phyloP scores from a whole-genome alignment of 805 yeast species.

The Saccharomycopsis sp. region DNA sequence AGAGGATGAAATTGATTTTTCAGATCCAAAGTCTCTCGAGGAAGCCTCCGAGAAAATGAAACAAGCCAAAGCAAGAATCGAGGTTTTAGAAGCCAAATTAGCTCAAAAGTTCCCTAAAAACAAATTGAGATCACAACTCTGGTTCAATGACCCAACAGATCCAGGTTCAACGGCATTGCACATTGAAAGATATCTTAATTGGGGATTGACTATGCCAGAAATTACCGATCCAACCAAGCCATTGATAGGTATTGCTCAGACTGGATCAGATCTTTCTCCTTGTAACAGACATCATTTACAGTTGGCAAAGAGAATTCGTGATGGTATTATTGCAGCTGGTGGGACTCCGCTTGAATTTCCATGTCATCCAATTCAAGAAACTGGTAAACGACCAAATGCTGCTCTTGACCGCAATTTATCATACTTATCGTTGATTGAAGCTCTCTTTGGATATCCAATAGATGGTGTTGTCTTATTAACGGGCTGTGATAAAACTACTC shows the following conservation, averaged over 20 bases:
- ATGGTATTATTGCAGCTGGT: constrained; percentile 24
- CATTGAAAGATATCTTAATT: constrained; percentile 25
- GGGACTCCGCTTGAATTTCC: constrained; percentile 25
- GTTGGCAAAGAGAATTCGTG: constrained; percentile 24
- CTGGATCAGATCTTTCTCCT: constrained; percentile 23
- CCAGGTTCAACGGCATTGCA: constrained; percentile 26
- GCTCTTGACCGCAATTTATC: constrained; percentile 24
- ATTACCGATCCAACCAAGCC: constrained; percentile 19
- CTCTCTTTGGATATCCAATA: constrained; percentile 24
- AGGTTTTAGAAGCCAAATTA: constrained; percentile 12
- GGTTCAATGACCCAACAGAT: constrained; percentile 24
- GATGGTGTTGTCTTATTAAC: constrained; percentile 25
- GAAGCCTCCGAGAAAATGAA: constrained; percentile 17
- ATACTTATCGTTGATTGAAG: constrained; percentile 24
- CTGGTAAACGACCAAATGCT: constrained; percentile 25
- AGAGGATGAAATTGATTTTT: constrained; percentile 14
- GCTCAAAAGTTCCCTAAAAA: constrained; percentile 4
- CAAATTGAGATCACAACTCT: constrained; percentile 22
- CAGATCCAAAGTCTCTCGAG: constrained; percentile 20
- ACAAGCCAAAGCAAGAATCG: constrained; percentile 22
- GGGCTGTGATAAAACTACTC: constrained; percentile 46
- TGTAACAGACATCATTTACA: constrained; percentile 25
- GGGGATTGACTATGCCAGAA: constrained; percentile 24
- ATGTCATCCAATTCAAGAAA: constrained; percentile 25
- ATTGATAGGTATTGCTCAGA: constrained; percentile 22